Base-by-base conservation (phyloP, 2,329 filamentous ascomycete genomes). In the Didymosphaeria variabile region DNA sequence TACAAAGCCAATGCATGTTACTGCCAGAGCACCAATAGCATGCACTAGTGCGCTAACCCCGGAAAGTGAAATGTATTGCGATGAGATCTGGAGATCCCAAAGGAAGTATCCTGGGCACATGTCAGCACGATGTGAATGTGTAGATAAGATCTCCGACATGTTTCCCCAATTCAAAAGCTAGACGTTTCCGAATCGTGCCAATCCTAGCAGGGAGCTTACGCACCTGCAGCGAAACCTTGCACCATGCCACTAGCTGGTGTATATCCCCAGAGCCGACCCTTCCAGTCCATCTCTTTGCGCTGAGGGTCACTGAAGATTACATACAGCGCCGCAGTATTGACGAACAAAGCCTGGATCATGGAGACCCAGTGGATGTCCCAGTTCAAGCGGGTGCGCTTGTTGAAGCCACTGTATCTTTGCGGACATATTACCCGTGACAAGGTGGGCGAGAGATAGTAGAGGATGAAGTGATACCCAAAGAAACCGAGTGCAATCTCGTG, bases 321-420 rank as follows among this genome's bases (percentile, higher is more conserved):
- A 84, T 88, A 93, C 13, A 94, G 79, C 15, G 91, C 90, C 17
- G 93, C 81, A 57, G 69, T 76, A 75, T 90, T 92, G 80, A 95
- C 92, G 64, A 92, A 81, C 32, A 85, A 80, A 69, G 88, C 90
- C 82, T 95, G 92, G 53, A 92, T 82, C 72, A 95, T 85, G 44
- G 91, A 93, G 23, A 94, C 91, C 64, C 94, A 90, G 77, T 94
- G 92, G n/a, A 93, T 89, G 75, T 95, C 87, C 92, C 92, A 94
- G 82, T 91, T 95, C 67, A 92, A 82, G 73, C 85, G 86, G 64
- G 90, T 91, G 61, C 86, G 84, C 45, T 81, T 81, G 53, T 88
- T 85, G 67, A 92, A 85, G 55, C 79, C 78, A 55, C 81, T 77
- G 79, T 95, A 95, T 62, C 85, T 82, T 44, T 83, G 73, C 12